phyloP scores from a whole-genome alignment of 2,329 filamentous ascomycete species.

The Fusarium goolgardi region DNA sequence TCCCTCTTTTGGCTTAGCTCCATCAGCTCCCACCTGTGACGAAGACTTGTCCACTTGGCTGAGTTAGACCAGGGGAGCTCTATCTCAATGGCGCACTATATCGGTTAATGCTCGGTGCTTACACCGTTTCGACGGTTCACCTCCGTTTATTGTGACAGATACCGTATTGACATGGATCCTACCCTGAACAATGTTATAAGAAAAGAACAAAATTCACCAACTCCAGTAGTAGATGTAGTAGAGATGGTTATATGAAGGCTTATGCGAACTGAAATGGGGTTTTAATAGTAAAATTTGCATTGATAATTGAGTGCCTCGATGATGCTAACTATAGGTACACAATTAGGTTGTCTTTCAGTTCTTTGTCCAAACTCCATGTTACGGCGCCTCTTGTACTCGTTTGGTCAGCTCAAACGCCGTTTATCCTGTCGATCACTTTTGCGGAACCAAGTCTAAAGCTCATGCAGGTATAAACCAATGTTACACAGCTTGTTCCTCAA shows the following conservation, averaged over 20 bases:
- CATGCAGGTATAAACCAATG: neutral
- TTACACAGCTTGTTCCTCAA: neutral
- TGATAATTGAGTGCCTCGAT: neutral
- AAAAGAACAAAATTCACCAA: neutral
- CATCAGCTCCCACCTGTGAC: slow-evolving; percentile 27
- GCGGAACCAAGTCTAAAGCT: neutral
- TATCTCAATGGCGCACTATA: neutral
- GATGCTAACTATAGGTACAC: neutral
- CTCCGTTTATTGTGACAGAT: neutral
- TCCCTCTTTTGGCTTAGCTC: slow-evolving; percentile 40
- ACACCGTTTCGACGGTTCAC: neutral
- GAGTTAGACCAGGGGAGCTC: slow-evolving; percentile 39
- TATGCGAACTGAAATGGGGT: neutral
- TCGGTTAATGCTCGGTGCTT: slow-evolving; percentile 42
- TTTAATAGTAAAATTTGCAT: too few relatives aligned
- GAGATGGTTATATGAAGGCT: neutral
- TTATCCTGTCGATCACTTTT: neutral
- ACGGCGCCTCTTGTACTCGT: too few relatives aligned
- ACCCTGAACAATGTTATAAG: slow-evolving; percentile 10
- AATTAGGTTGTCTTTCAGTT: neutral
- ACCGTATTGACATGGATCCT: slow-evolving; percentile 5
- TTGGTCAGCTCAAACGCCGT: neutral
- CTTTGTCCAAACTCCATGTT: neutral
- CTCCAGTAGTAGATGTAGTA: neutral
- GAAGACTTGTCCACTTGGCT: slow-evolving; percentile 22